Evolutionary conservation across 352 stramenopile species (phyloP).

Genomic region (Chrysophaeum taylorii): DNA sequence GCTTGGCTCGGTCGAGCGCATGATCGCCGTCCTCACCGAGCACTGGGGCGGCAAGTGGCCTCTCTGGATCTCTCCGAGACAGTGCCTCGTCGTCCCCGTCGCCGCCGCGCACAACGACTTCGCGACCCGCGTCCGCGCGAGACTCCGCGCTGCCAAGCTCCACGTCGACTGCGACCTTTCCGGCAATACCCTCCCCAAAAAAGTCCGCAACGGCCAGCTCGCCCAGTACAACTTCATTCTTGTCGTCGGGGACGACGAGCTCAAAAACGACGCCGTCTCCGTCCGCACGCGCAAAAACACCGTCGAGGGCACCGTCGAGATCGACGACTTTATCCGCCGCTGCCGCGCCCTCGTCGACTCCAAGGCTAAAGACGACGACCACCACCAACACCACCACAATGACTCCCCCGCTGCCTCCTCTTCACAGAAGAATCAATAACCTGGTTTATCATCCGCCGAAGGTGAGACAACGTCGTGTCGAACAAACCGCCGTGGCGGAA

Average conservation of each 20-base stretch:
- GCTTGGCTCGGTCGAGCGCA: constrained; percentile 91
- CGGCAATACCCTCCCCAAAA: constrained; percentile 94
- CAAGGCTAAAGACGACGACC: background rate
- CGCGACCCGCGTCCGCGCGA: constrained; percentile 74
- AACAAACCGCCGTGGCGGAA: too few species aligned
- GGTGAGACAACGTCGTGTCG: too few species aligned
- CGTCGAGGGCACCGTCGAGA: constrained; percentile 78
- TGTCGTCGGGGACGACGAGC: constrained; percentile 83
- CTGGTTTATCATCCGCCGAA: too few species aligned
- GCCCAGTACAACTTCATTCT: constrained; percentile 97
- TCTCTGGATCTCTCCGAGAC: constrained; percentile 91
- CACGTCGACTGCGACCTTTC: constrained; percentile 88
- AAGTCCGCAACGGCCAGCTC: constrained; percentile 89
- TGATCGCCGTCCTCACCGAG: constrained; percentile 93
- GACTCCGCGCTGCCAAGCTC: constrained; percentile 80
- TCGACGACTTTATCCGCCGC: constrained; percentile 76
- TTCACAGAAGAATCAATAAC: too few species aligned
- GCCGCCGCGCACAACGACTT: constrained; percentile 84
- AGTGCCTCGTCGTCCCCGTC: constrained; percentile 89
- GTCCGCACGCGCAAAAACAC: constrained; percentile 85
- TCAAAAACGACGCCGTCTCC: constrained; percentile 73
- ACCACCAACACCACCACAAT: too few species aligned
- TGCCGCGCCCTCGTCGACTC: background rate
- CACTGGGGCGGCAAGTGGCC: constrained; percentile 96
- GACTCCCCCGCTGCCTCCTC: too few species aligned